These are phyloP conservation scores for Adansonia digitata DNA, from an alignment of 345 rosid genomes.

Conservation along the genomic window DNA sequence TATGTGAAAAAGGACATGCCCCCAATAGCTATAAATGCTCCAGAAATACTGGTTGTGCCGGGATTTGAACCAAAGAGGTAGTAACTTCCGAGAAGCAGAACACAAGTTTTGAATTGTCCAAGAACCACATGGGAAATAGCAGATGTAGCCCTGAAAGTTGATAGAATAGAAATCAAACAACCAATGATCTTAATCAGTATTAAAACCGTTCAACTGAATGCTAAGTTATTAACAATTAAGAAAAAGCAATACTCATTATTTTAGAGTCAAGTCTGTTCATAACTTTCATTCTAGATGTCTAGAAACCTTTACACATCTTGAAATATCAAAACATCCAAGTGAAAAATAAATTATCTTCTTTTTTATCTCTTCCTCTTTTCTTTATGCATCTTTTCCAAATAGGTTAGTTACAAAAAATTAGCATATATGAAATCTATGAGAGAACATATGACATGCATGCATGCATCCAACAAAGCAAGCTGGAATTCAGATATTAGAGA, in stretches of 20 bases:
- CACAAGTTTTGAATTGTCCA: conserved; percentile 75
- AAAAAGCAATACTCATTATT: neutral
- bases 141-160: conserved; percentile 54
- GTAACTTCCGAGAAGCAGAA: conserved; percentile 57
- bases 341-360: no score
- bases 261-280: no score
- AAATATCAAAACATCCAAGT: neutral
- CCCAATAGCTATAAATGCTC: conserved; percentile 57
- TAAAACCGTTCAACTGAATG: no score
- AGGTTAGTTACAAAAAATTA: no score
- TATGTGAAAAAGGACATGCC: conserved; percentile 60
- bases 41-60: conserved; percentile 48
- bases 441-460: neutral
- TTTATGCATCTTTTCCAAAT: no score
- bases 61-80: conserved; percentile 60
- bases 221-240: neutral
- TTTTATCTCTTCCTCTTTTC: no score
- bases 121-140: conserved; percentile 65
- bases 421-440: neutral
- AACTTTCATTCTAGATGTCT: no score
- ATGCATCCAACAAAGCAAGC: neutral
- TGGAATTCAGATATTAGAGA: neutral
- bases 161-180: neutral
- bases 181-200: neutral
- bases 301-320: neutral